Evolutionary conservation across 495 filamentous ascomycete genomes (phyloP).

Genomic region (Daldinia childiae): DNA sequence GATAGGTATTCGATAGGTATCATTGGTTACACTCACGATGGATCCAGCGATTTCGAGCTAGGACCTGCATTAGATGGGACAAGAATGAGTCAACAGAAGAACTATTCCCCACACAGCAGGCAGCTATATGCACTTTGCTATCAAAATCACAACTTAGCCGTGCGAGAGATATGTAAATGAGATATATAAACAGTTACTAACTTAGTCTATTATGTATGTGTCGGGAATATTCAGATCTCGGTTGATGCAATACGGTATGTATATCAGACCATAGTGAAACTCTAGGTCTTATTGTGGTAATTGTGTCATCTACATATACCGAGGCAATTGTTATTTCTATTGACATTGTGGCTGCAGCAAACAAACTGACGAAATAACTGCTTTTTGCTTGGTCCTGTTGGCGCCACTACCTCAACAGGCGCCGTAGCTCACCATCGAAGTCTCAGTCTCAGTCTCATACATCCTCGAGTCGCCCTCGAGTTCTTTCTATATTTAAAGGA

Average conservation of each 20-base stretch:
- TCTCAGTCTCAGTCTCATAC: slow-evolving; percentile 14
- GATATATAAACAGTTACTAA: neutral
- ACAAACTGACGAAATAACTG: slow-evolving; percentile 8
- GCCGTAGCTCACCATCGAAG: slow-evolving; percentile 23
- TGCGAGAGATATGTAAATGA: neutral
- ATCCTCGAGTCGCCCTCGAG: neutral
- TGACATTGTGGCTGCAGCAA: slow-evolving; percentile 19
- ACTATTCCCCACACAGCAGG: slow-evolving; percentile 28
- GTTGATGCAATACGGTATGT: slow-evolving; percentile 17
- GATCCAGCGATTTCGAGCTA: slow-evolving; percentile 19
- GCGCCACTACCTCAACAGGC: slow-evolving; percentile 36
- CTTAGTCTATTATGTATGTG: neutral
- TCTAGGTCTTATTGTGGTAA: neutral
- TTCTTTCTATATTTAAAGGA: neutral
- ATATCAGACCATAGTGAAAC: slow-evolving; percentile 14
- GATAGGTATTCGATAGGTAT: no score
- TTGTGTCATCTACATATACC: neutral
- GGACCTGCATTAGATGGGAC: slow-evolving; percentile 41
- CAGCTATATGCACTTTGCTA: slow-evolving; percentile 1
- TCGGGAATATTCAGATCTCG: neutral
- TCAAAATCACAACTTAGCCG: neutral
- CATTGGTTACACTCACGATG: slow-evolving; percentile 1
- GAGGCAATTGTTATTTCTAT: slow-evolving; percentile 16
- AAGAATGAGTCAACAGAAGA: slow-evolving; percentile 39
- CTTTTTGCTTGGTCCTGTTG: slow-evolving; percentile 31